Evolutionary conservation across 805 yeast genomes (phyloP).

Genomic region (Babjeviella inositovora): DNA sequence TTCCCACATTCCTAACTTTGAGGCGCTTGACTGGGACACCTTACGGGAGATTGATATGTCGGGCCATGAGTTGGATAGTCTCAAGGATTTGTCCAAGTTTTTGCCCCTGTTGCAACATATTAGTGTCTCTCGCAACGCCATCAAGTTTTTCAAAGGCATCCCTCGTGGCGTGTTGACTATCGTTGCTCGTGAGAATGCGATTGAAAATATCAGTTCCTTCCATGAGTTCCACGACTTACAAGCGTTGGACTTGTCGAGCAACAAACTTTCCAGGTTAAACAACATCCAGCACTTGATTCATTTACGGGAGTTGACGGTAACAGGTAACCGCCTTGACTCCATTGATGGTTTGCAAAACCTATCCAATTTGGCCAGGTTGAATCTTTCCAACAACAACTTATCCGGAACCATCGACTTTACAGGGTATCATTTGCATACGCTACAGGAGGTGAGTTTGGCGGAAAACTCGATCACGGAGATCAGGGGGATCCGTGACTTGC

Average conservation of each 20-base stretch:
- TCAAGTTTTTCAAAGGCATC: conserved; percentile 17
- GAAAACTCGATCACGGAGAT: conserved; percentile 13
- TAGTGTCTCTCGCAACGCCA: conserved; percentile 13
- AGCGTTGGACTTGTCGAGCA: conserved; percentile 11
- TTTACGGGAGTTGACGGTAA: conserved; percentile 13
- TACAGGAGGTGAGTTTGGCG: conserved; percentile 17
- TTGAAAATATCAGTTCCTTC: conserved; percentile 19
- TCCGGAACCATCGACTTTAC: conserved; percentile 12
- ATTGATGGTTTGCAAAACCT: conserved; percentile 13
- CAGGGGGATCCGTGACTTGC: conserved; percentile 10
- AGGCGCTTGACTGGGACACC: conserved; percentile 13
- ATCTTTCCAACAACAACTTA: conserved; percentile 16
- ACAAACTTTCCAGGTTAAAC: conserved; percentile 10
- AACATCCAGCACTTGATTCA: conserved; percentile 14
- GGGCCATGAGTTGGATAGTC: conserved; percentile 10
- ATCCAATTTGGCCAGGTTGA: conserved; percentile 12
- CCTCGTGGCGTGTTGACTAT: conserved; percentile 13
- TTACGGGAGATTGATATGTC: conserved; percentile 11
- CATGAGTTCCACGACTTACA: conserved; percentile 15
- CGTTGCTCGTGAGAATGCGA: conserved; percentile 11
- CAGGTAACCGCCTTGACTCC: conserved; percentile 11
- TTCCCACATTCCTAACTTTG: too few species aligned
- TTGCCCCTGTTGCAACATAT: conserved; percentile 14
- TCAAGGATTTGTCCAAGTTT: conserved; percentile 15
- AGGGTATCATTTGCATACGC: conserved; percentile 10